phyloP scores from a whole-genome alignment of 257 asterid genomes.

The Ballota nigra region DNA sequence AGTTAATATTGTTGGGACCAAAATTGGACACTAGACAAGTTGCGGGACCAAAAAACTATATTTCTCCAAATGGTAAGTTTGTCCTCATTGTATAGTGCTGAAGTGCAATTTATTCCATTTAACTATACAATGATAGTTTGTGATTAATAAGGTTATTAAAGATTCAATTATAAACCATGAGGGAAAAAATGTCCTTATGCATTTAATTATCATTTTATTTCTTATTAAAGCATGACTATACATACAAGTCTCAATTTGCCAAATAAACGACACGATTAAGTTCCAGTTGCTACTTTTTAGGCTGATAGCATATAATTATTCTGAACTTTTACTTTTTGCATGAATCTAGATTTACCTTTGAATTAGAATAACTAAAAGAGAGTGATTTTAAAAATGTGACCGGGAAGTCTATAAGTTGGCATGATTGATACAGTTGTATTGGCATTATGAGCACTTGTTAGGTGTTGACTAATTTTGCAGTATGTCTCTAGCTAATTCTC shows the following conservation, averaged over 20 bases:
- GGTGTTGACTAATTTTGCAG: constrained; percentile 26
- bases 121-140: background rate
- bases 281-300: background rate
- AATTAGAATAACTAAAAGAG: background rate
- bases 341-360: background rate
- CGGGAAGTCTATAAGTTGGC: constrained; percentile 20
- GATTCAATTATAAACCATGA: background rate
- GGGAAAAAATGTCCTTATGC: background rate
- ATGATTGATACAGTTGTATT: constrained; percentile 22
- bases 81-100: background rate
- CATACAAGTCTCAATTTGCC: background rate
- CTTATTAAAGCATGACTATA: background rate
- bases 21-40: no score
- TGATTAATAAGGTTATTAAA: background rate
- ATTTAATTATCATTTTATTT: background rate
- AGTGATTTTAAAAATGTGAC: constrained; percentile 6
- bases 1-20: no score
- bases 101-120: background rate
- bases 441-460: constrained; percentile 19
- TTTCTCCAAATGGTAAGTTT: no score
- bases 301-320: background rate
- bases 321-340: background rate
- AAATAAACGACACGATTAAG: background rate
- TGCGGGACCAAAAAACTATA: no score
- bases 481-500: background rate